phyloP scores from a whole-genome alignment of 2,329 filamentous ascomycete species.

The Trichoderma lentiforme region DNA sequence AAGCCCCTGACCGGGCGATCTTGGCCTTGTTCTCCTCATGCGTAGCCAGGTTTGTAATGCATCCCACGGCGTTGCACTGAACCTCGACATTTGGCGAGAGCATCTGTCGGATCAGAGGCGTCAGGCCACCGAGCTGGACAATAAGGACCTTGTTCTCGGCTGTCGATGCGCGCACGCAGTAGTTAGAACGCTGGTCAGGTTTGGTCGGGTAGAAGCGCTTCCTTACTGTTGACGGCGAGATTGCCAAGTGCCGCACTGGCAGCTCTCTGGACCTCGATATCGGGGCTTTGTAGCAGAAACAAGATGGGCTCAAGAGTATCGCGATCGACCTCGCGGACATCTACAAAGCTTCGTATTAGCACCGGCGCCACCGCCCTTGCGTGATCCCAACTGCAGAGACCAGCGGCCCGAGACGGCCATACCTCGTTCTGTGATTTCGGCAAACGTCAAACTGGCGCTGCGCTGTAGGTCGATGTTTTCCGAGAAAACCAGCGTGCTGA shows the following conservation, averaged over 20 bases:
- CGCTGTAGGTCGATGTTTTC: conserved; percentile 98
- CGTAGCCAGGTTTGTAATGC: conserved; percentile 96
- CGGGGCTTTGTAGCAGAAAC: conserved; percentile 87
- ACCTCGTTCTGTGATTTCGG: conserved; percentile 98
- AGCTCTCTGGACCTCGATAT: conserved; percentile 95
- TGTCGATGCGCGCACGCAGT: conserved; percentile 42
- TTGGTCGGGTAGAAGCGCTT: background rate
- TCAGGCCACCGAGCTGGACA: conserved; percentile 84
- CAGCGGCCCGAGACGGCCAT: conserved; percentile 31
- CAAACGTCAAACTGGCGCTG: conserved; percentile 96
- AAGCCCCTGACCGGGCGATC: conserved; percentile 90
- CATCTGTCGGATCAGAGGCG: conserved; percentile 95
- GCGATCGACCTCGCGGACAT: conserved; percentile 93
- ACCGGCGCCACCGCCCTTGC: background rate
- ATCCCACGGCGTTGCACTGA: conserved; percentile 97
- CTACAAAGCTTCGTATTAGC: conserved; percentile 43
- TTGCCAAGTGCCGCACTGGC: conserved; percentile 95
- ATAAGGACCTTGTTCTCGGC: conserved; percentile 98
- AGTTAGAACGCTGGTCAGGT: conserved; percentile 32
- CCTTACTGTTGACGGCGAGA: conserved; percentile 90
- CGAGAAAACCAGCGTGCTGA: conserved; percentile 95
- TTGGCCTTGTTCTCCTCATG: conserved; percentile 99
- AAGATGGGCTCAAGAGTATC: conserved; percentile 95
- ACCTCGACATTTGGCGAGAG: conserved; percentile 97
- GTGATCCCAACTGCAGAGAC: background rate